A percentile compares a stretch with the other conserved stretches of the same genome.
phyloP scores from a whole-genome alignment of 345 rosid species.

The Dovyalis caffra region DNA sequence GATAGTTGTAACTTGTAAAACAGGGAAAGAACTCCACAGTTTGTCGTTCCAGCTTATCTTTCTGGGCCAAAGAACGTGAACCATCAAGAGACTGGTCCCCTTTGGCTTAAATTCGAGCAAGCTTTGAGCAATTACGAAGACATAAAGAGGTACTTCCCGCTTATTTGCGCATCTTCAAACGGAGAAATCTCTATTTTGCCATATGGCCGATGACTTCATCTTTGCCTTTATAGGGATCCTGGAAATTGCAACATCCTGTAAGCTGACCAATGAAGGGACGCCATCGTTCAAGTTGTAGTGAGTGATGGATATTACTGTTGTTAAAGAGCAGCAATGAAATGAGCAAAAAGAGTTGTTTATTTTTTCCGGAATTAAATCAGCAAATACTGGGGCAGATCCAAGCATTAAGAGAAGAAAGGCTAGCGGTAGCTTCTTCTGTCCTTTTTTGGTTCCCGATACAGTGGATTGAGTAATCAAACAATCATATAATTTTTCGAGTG shows the following conservation, averaged over 20 bases:
- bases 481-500: neutral
- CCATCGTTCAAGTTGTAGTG: neutral
- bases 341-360: neutral
- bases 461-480: neutral
- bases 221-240: conserved; percentile 39
- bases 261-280: neutral
- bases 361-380: neutral
- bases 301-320: neutral
- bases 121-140: conserved; percentile 60
- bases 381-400: neutral
- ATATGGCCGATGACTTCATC: conserved; percentile 7
- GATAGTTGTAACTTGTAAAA: conserved; percentile 4
- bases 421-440: neutral
- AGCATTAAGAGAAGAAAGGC: neutral
- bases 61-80: conserved; percentile 65
- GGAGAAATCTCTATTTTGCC: neutral
- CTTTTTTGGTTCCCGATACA: neutral
- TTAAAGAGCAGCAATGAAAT: neutral
- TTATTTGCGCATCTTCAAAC: neutral
- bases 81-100: conserved; percentile 52
- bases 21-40: conserved; percentile 76
- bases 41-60: conserved; percentile 73
- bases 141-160: conserved; percentile 46
- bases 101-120: conserved; percentile 85
- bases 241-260: conserved; percentile 64